Evolutionary conservation across 495 filamentous ascomycete genomes (phyloP).

Genomic region (Aspergillus leporis): DNA sequence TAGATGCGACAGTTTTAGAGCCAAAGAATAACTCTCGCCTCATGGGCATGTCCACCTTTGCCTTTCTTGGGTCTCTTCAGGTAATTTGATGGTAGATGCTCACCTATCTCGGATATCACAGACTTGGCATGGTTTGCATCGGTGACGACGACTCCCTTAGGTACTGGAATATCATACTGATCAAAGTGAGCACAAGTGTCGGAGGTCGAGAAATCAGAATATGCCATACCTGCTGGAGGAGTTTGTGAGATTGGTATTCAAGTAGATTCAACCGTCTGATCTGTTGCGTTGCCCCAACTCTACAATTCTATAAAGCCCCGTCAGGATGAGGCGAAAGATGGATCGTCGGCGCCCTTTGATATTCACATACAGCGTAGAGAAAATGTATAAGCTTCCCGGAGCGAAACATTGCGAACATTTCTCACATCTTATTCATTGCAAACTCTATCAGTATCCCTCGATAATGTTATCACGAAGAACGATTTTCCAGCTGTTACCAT

Average conservation of each 20-base stretch:
- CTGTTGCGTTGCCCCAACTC: conserved; percentile 8
- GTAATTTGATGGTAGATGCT: neutral
- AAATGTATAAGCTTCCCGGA: neutral
- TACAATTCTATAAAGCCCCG: neutral
- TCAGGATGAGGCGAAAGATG: neutral
- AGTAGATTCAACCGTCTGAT: conserved; percentile 25
- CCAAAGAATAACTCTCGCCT: neutral
- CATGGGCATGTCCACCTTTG: too few relatives aligned
- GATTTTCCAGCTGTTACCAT: too few relatives aligned
- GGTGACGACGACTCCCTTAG: conserved; percentile 25
- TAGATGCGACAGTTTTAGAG: neutral
- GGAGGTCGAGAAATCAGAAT: neutral
- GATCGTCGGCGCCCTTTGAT: too few relatives aligned
- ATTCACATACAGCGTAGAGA: neutral
- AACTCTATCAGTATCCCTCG: too few relatives aligned
- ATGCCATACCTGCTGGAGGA: conserved; percentile 26
- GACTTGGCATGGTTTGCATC: conserved; percentile 25
- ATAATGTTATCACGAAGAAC: too few relatives aligned
- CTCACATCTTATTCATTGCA: too few relatives aligned
- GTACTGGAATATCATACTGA: conserved; percentile 33
- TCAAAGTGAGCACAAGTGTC: neutral
- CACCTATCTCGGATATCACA: conserved; percentile 29
- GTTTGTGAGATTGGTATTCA: conserved; percentile 30
- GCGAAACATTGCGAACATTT: neutral
- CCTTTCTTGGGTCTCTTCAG: too few relatives aligned